phyloP scores from a whole-genome alignment of 1,139 yeast species.

The Hyphopichia wangnamkhiaoensis region DNA sequence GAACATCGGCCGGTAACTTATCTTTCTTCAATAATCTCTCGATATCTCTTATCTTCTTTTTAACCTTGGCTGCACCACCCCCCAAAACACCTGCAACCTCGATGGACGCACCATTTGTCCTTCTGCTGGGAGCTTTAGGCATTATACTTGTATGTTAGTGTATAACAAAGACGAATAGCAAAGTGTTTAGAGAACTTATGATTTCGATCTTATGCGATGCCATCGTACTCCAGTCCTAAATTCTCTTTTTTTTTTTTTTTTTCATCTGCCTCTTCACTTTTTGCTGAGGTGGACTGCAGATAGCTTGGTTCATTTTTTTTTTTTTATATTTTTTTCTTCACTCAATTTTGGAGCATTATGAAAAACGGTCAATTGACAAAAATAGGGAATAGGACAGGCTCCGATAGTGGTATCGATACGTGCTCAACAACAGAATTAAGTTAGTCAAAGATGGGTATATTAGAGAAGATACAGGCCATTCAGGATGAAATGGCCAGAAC shows the following conservation, averaged over 20 bases:
- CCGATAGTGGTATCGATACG: too few relatives aligned
- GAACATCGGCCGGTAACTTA: constrained; percentile 70
- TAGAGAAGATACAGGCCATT: constrained; percentile 83
- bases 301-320: too few relatives aligned
- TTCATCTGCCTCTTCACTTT: too few relatives aligned
- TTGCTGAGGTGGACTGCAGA: too few relatives aligned
- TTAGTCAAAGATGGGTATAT: constrained; percentile 25
- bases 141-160: constrained; percentile 1
- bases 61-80: constrained; percentile 55
- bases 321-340: too few relatives aligned
- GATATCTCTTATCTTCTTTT: constrained; percentile 85
- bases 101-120: constrained; percentile 16
- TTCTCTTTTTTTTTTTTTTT: background rate
- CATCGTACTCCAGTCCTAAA: background rate
- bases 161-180: too few relatives aligned
- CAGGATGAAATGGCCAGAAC: constrained; percentile 94
- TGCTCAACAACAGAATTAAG: background rate
- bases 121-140: constrained; percentile 8
- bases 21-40: constrained; percentile 67
- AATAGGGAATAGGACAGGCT: too few relatives aligned
- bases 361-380: too few relatives aligned
- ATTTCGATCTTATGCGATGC: constrained; percentile 1
- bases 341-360: too few relatives aligned
- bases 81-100: constrained; percentile 35
- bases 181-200: background rate